Conservation (phyloP, 768 basidiomycete genomes). For the Paxillus rubicundulus region DNA sequence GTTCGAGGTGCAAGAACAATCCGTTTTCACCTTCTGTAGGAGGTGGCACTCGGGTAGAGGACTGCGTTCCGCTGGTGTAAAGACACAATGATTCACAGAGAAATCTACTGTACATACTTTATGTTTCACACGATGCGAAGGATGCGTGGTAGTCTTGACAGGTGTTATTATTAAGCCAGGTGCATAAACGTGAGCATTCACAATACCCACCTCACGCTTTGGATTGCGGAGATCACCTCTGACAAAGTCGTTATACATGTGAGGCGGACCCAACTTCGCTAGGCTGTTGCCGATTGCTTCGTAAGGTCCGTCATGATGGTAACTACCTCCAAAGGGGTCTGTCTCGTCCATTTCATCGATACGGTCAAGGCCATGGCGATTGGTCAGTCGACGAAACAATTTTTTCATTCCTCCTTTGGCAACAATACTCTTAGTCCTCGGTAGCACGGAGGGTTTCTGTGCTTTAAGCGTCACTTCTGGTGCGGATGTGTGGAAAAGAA, state of each 20-base stretch:
- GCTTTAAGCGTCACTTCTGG: background rate
- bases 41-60: conserved; percentile 1
- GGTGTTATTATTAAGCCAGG: conserved; percentile 5
- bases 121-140: conserved; percentile 8
- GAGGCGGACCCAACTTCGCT: conserved; percentile 9
- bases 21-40: conserved; percentile 18
- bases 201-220: conserved; percentile 23
- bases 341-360: conserved; percentile 80
- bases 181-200: background rate
- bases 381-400: conserved; percentile 26
- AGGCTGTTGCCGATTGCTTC: conserved; percentile 48
- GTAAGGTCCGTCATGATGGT: conserved; percentile 77
- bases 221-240: background rate
- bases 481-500: background rate
- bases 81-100: background rate
- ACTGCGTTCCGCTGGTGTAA: conserved; percentile 13
- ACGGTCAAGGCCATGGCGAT: conserved; percentile 47
- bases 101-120: conserved; percentile 16
- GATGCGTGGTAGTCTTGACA: conserved; percentile 14
- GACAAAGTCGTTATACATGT: background rate
- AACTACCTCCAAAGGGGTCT: conserved; percentile 58
- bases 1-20: conserved; percentile 49
- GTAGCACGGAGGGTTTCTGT: background rate
- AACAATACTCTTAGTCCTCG: conserved; percentile 1
- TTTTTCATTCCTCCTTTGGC: conserved; percentile 25